Percentiles rank a stretch among this genome's conserved stretches.
Conservation (phyloP, 2,329 filamentous ascomycete genomes). For the Ascochyta pisi region DNA sequence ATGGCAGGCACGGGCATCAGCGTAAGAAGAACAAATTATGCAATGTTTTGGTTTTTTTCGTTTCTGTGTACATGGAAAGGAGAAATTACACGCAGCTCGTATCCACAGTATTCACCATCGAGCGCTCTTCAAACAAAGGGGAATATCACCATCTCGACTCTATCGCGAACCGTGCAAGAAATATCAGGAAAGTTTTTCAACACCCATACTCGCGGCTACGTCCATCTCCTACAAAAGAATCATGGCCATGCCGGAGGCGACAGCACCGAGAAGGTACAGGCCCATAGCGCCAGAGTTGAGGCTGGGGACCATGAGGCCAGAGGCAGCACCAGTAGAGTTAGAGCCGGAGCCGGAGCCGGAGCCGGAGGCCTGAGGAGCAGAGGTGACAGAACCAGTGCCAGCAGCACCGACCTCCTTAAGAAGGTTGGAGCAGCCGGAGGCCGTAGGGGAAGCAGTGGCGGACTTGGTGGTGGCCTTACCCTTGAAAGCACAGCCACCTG, state of each 20-base stretch:
- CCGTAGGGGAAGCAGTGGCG: conserved; percentile 54
- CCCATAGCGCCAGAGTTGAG: conserved; percentile 57
- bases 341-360: conserved; percentile 19
- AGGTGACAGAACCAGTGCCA: conserved; percentile 62
- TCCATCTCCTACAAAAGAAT: conserved; percentile 56
- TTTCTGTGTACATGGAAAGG: conserved; percentile 8
- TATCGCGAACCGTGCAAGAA: conserved; percentile 14
- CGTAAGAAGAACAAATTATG: background rate
- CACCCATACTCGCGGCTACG: background rate
- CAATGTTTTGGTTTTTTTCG: conserved; percentile 10
- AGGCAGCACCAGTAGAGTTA: conserved; percentile 46
- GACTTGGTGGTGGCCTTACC: conserved; percentile 67
- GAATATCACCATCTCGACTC: conserved; percentile 14
- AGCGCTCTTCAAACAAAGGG: conserved; percentile 15
- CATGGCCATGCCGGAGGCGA: conserved; percentile 62
- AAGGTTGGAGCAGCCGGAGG: conserved; percentile 62
- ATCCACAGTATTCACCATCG: background rate
- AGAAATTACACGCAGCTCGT: conserved; percentile 11
- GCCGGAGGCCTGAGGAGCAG: conserved; percentile 30
- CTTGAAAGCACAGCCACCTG: conserved; percentile 73
- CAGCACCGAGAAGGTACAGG: conserved; percentile 58
- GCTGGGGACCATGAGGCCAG: conserved; percentile 53
- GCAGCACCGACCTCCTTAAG: conserved; percentile 69
- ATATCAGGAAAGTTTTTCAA: background rate
- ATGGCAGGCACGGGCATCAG: background rate